phyloP scores from a whole-genome alignment of 495 filamentous ascomycete species.

The Aspergillus taichungensis region DNA sequence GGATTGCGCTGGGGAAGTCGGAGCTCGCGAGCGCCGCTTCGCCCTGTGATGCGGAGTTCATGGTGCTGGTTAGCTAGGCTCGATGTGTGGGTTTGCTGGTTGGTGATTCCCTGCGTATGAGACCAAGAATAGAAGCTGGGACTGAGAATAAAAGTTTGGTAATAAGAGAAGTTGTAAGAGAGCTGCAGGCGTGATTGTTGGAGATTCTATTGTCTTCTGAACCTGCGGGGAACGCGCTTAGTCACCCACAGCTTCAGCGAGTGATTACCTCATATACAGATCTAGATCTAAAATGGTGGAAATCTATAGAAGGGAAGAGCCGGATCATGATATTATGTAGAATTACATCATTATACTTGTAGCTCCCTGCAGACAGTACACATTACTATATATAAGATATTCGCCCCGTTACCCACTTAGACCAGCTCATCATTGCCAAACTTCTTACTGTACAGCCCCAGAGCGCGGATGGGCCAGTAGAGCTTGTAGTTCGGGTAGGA shows the following conservation, averaged over 20 bases:
- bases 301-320: too few species aligned
- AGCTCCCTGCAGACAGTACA: too few species aligned
- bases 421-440: slow-evolving; percentile 58
- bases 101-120: background rate
- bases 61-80: slow-evolving; percentile 14
- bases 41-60: slow-evolving; percentile 55
- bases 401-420: slow-evolving; percentile 5
- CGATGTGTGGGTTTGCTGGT: background rate
- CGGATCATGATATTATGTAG: too few species aligned
- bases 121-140: slow-evolving; percentile 1
- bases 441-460: slow-evolving; percentile 75
- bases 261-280: background rate
- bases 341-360: too few species aligned
- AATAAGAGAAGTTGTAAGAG: too few species aligned
- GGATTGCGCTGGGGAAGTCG: slow-evolving; percentile 59
- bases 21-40: slow-evolving; percentile 53
- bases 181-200: background rate
- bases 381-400: too few species aligned
- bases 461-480: slow-evolving; percentile 85
- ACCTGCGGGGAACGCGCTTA: background rate
- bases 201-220: slow-evolving; percentile 4
- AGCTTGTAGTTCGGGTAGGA: slow-evolving; percentile 99
- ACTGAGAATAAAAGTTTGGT: slow-evolving; percentile 3
- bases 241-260: background rate
- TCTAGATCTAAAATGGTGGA: too few species aligned